These are phyloP conservation scores for Urtica urens DNA, from an alignment of 306 rosid species.

Conservation along the genomic window DNA sequence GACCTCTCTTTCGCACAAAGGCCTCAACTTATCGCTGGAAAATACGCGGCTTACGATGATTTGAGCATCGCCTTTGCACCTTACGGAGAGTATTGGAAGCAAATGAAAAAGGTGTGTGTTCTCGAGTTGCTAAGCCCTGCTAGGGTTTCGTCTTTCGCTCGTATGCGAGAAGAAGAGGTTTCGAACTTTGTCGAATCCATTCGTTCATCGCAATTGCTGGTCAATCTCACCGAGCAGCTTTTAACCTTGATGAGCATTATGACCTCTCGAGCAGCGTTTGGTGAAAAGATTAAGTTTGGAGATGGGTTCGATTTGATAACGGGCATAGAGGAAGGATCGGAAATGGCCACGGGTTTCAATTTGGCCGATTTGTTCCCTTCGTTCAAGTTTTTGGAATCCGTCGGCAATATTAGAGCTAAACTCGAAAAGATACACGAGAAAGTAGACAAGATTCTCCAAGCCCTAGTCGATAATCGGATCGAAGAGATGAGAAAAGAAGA, in stretches of 20 bases:
- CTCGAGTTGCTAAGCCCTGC: too few species aligned
- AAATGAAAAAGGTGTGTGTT: constrained; percentile 10
- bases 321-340: not conserved
- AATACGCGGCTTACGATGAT: too few species aligned
- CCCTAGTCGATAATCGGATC: constrained; percentile 12
- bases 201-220: not conserved
- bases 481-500: not conserved
- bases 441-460: constrained; percentile 10
- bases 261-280: constrained; percentile 20
- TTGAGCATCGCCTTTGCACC: constrained; percentile 28
- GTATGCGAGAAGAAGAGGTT: constrained; percentile 28
- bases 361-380: constrained; percentile 26
- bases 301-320: constrained; percentile 2
- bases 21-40: too few species aligned
- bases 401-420: constrained; percentile 16
- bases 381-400: constrained; percentile 4
- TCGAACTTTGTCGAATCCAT: constrained; percentile 20
- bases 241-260: not conserved
- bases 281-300: constrained; percentile 8
- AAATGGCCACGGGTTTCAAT: constrained; percentile 11
- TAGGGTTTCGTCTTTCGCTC: too few species aligned
- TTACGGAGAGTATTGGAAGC: constrained; percentile 4
- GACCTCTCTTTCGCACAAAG: not conserved
- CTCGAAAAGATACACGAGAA: constrained; percentile 12
- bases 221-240: constrained; percentile 16